Conservation (phyloP, 2,329 filamentous ascomycete genomes). For the Macrophomina pseudophaseolina region DNA sequence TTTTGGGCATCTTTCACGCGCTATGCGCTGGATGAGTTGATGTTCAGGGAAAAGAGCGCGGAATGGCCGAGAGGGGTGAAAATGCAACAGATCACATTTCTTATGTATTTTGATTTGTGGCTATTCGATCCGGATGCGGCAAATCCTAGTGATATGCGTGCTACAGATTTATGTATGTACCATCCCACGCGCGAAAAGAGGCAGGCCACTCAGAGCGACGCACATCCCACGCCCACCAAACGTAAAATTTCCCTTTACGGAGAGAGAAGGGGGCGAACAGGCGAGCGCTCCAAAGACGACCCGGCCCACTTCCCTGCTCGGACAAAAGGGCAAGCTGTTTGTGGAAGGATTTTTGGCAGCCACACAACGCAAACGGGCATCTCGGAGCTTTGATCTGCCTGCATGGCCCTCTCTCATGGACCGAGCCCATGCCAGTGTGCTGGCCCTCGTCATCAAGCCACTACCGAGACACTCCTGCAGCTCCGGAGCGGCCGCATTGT, state of each 20-base stretch:
- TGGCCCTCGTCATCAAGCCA: too few relatives aligned
- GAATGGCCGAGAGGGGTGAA: not conserved
- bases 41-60: not conserved
- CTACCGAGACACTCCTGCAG: too few relatives aligned
- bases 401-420: too few relatives aligned
- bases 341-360: too few relatives aligned
- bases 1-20: not conserved
- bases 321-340: too few relatives aligned
- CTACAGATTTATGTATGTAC: not conserved
- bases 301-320: too few relatives aligned
- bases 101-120: too few relatives aligned
- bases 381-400: too few relatives aligned
- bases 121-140: not conserved
- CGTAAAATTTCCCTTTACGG: not conserved
- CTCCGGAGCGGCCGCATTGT: too few relatives aligned
- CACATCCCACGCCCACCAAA: not conserved
- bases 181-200: not conserved
- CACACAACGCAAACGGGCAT: too few relatives aligned
- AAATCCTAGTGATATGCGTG: not conserved
- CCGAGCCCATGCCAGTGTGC: too few relatives aligned
- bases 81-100: not conserved
- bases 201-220: not conserved
- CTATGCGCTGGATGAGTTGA: not conserved
- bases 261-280: not conserved
- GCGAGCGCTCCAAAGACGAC: too few relatives aligned